Base-by-base conservation (phyloP, 2,329 filamentous ascomycete species). In the Trichophyton mentagrophytes region DNA sequence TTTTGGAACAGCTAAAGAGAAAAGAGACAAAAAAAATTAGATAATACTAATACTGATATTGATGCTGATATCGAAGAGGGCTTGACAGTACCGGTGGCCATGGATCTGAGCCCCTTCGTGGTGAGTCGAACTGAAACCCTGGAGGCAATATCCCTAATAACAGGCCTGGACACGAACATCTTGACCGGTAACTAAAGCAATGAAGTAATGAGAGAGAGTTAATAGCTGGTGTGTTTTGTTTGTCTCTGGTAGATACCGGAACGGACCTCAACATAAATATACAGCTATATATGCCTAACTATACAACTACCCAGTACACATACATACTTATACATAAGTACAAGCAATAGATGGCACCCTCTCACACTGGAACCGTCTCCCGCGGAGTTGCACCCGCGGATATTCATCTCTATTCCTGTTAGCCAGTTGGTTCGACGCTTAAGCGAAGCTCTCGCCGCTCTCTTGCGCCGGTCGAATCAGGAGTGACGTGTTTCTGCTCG, bases 1-100 rank as follows among this genome's bases (percentile, higher is more conserved):
- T 25, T 60, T 64, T 44, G 63, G 63, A 30, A 61, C 57, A 25
- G 59, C 63, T 62, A 44, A 33, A 27, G 33, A 38, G 33, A 13
- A 38, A 38, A 38, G 11, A 13, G 9, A 38, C 33, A n/a, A n/a
- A 38, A 13, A 38, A 13, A 0, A 7, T 38, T 38, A 38, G 33
- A 38, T 38, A 9, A 38, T 38, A 1, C 33, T 38, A 9, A 38
- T 38, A 1, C 33, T 13, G 11, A 17, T 33, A 42, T 44, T 22
- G 42, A 25, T 8, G 17, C 33, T 42, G 13, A 44, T 17, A 44
- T n/a, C 20, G 42, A 7, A 30, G 27, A 30, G 1, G 27, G 27
- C 6, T 46, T 20, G 42, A 20, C 15, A 46, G 42, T 46, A 46
- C 42, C 42, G 17, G 42, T 46, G 3, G 42, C n/a, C 17, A 46